These are phyloP conservation scores for Dryas alaskensis DNA, from an alignment of 306 rosid species.

Conservation along the genomic window DNA sequence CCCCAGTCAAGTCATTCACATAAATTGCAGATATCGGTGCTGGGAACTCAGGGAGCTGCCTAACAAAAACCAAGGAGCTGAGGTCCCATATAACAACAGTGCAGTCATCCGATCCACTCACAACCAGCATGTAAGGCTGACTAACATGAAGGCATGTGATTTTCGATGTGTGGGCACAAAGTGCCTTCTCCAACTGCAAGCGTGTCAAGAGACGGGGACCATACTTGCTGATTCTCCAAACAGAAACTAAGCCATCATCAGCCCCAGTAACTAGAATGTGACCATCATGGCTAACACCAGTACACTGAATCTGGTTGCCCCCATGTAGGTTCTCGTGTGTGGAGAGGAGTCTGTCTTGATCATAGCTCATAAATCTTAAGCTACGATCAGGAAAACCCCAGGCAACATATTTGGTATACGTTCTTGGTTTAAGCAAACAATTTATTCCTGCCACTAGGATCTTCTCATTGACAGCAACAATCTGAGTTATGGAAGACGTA, in stretches of 20 bases:
- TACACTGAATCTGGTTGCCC: conserved; percentile 87
- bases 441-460: conserved; percentile 73
- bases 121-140: conserved; percentile 97
- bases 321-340: conserved; percentile 96
- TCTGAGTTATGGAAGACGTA: conserved; percentile 76
- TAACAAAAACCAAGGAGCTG: conserved; percentile 81
- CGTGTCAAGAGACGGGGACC: conserved; percentile 62
- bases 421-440: conserved; percentile 84
- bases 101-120: conserved; percentile 96
- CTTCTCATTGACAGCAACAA: conserved; percentile 74
- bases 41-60: conserved; percentile 97
- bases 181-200: conserved; percentile 90
- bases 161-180: conserved; percentile 78
- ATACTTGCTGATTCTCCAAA: conserved; percentile 75
- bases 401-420: conserved; percentile 83
- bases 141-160: conserved; percentile 91
- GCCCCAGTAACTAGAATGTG: conserved; percentile 89
- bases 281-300: conserved; percentile 87
- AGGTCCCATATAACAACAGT: conserved; percentile 96
- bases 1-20: conserved; percentile 95
- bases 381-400: conserved; percentile 99
- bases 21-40: conserved; percentile 75
- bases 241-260: conserved; percentile 89
- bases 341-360: conserved; percentile 89
- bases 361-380: conserved; percentile 90